Evolutionary conservation across 805 yeast genomes (phyloP).

Genomic region (Zygosaccharomyces pseudorouxii): DNA sequence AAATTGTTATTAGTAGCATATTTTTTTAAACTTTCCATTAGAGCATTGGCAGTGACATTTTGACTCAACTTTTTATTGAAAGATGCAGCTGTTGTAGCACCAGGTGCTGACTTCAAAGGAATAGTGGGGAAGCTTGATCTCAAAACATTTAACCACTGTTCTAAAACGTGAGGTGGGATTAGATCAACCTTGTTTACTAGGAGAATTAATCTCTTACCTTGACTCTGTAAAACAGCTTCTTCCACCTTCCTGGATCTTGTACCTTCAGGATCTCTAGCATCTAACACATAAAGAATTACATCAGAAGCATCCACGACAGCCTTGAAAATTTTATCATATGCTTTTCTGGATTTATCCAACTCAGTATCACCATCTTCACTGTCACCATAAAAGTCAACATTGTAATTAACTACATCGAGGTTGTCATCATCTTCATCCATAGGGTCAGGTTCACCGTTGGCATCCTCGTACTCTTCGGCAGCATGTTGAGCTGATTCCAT

Average conservation of each 20-base stretch:
- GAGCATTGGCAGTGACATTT: conserved; percentile 63
- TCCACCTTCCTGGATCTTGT: conserved; percentile 91
- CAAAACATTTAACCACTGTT: conserved; percentile 77
- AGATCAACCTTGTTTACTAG: conserved; percentile 89
- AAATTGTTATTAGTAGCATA: conserved; percentile 80
- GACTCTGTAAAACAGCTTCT: conserved; percentile 75
- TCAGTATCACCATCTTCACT: conserved; percentile 45
- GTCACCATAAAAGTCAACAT: conserved; percentile 41
- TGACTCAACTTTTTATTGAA: conserved; percentile 73
- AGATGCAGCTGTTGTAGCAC: conserved; percentile 62
- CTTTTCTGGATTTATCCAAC: conserved; percentile 74
- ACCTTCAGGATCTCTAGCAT: conserved; percentile 95
- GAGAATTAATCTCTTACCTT: conserved; percentile 74
- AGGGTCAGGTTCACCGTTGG: conserved; percentile 44
- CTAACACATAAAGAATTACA: conserved; percentile 87
- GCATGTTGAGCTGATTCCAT: conserved; percentile 88
- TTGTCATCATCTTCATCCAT: conserved; percentile 44
- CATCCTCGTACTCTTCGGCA: conserved; percentile 56
- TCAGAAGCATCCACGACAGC: conserved; percentile 90
- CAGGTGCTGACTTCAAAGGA: conserved; percentile 76
- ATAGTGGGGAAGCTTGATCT: conserved; percentile 85
- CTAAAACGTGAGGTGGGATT: conserved; percentile 77
- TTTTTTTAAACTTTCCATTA: conserved; percentile 76
- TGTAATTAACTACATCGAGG: conserved; percentile 49
- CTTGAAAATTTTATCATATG: conserved; percentile 91